Base-by-base conservation (phyloP, 495 filamentous ascomycete species). In the Pyronema omphalodes region DNA sequence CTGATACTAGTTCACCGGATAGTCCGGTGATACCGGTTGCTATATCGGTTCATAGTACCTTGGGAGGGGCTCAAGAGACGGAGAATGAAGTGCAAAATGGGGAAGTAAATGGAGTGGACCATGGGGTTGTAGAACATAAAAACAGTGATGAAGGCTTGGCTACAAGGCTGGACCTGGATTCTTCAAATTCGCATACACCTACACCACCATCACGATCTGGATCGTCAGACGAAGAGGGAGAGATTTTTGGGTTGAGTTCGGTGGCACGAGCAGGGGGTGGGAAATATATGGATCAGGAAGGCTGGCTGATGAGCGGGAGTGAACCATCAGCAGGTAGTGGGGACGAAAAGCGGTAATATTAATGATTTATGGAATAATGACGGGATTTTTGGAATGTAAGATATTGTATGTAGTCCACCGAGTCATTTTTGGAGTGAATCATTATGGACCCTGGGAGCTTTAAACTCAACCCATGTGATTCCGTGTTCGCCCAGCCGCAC, bases 241-340 rank as follows among this genome's bases (percentile, higher is more conserved):
- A 52, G 18, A 37, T 52, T 35, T 52, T 52, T 43, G 50, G 50
- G 41, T 35, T 52, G 8, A 18, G 37, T 18, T 35, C 50, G 9
- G 50, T 43, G 12, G n/a, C 44, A 18, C 12, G 44, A 18, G 44
- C 12, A 17, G 44, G 36, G 50, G 50, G 37, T 14, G 50, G 23
- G 35, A 9, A 34, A 12, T 36, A 15, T 34, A 12, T 19, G 18
- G 12, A 23, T 35, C 7, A 6, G 9, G 47, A 50, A 12, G 47
- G 47, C 2, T 50, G 47, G 47, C 29, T 50, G 11, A 11, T 19
- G 29, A 50, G 47, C 36, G 29, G 11, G 11, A 36, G 47, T 50
- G 29, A 36, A 29, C 23, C 23, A 2, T 29, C 23, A 29, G 23
- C 2, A 29, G 23, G 23, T 29, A 29, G 23, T 5, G 23, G 23